Conservation (phyloP, 2,329 filamentous ascomycete species). For the Exserohilum rostratum region DNA sequence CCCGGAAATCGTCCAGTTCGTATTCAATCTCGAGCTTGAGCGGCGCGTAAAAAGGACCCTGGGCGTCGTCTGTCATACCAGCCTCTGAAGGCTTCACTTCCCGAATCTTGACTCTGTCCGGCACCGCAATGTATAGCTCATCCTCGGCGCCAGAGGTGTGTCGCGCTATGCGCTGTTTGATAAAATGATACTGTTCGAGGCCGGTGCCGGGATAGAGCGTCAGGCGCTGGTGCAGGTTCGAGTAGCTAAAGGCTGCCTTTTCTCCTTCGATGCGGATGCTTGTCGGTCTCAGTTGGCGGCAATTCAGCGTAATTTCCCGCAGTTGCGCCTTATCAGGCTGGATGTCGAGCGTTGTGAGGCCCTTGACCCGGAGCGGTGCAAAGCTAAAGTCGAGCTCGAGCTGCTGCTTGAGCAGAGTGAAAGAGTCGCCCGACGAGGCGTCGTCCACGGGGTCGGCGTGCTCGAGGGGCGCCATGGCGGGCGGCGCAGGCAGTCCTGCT, state of each 20-base stretch:
- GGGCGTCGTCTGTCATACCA: slow-evolving; percentile 30
- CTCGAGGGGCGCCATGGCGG: slow-evolving; percentile 40
- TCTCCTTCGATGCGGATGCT: slow-evolving; percentile 56
- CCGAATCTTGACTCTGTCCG: slow-evolving; percentile 66
- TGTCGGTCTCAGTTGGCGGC: slow-evolving; percentile 65
- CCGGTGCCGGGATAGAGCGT: slow-evolving; percentile 65
- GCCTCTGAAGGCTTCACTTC: slow-evolving; percentile 63
- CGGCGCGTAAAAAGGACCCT: slow-evolving; percentile 58
- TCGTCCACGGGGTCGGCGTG: slow-evolving; percentile 39
- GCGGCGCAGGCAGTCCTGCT: slow-evolving; percentile 38
- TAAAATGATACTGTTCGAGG: slow-evolving; percentile 77
- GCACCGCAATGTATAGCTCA: slow-evolving; percentile 65
- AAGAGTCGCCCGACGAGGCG: slow-evolving; percentile 46
- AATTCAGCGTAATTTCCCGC: slow-evolving; percentile 63
- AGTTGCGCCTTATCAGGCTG: slow-evolving; percentile 66
- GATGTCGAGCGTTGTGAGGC: slow-evolving; percentile 81
- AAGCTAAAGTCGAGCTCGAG: slow-evolving; percentile 92
- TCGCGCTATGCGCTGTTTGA: slow-evolving; percentile 71
- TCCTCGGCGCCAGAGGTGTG: slow-evolving; percentile 60
- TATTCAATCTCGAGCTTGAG: slow-evolving; percentile 77
- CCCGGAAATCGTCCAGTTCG: slow-evolving; percentile 73
- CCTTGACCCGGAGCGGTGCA: slow-evolving; percentile 72
- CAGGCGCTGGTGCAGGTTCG: slow-evolving; percentile 72
- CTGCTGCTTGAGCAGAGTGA: slow-evolving; percentile 78
- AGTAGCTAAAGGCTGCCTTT: slow-evolving; percentile 49